Conservation (phyloP, 139 green algal species). For the Chlorella sp. region DNA sequence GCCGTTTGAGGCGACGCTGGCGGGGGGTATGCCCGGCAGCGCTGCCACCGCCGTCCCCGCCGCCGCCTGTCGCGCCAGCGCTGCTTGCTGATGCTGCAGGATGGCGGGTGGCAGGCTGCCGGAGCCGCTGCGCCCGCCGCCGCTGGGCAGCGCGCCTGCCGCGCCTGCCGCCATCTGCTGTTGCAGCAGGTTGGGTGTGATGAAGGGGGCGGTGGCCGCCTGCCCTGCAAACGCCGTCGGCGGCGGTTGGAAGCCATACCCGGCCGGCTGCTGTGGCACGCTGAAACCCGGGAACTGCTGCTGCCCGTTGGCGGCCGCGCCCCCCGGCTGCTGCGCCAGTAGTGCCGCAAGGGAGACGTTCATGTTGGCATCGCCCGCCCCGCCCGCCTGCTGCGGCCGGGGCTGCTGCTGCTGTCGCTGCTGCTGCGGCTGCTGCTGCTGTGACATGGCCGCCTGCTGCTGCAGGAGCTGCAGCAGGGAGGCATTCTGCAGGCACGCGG, state of each 20-base stretch:
- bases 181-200: neutral
- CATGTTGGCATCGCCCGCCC: neutral
- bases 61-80: neutral
- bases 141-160: neutral
- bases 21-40: too few species aligned
- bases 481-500: neutral
- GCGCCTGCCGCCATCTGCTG: neutral
- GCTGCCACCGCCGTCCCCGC: too few species aligned
- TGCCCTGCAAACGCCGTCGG: neutral
- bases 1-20: too few species aligned
- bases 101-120: slow-evolving; percentile 6
- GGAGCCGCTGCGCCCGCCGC: neutral
- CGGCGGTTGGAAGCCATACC: neutral
- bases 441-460: neutral
- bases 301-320: neutral
- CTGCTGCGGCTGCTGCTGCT: slow-evolving; percentile 2
- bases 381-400: neutral
- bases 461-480: slow-evolving; percentile 11
- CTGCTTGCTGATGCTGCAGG: slow-evolving; percentile 21
- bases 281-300: neutral
- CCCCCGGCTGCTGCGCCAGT: neutral
- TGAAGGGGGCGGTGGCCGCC: neutral
- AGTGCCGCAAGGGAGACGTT: neutral
- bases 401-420: neutral
- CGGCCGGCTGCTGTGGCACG: neutral